phyloP scores from a whole-genome alignment of 768 basidiomycete species.

The Tylopilus subfusipes region DNA sequence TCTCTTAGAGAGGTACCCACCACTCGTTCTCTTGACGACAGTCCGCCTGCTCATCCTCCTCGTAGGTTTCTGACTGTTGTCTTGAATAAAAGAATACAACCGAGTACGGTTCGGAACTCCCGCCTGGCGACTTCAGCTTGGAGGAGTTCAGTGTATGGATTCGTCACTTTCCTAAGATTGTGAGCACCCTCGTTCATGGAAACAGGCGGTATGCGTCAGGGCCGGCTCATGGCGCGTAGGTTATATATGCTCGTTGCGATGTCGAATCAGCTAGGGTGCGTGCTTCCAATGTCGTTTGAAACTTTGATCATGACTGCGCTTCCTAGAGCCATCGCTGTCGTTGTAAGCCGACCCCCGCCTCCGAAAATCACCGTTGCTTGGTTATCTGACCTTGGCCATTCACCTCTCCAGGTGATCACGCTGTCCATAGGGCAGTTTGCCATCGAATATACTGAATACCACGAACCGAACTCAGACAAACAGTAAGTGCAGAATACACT shows the following conservation, averaged over 20 bases:
- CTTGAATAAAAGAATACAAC: slow-evolving; percentile 47
- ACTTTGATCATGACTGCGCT: slow-evolving; percentile 5
- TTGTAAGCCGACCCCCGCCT: slow-evolving; percentile 13
- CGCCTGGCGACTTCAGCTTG: slow-evolving; percentile 48
- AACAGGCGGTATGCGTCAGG: not conserved
- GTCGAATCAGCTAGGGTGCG: slow-evolving; percentile 69
- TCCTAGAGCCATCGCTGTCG: slow-evolving; percentile 24
- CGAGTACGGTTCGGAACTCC: slow-evolving; percentile 39
- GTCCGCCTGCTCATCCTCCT: not conserved
- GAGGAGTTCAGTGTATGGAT: slow-evolving; percentile 53
- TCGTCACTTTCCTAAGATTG: slow-evolving; percentile 60
- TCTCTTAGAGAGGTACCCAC: slow-evolving; percentile 51
- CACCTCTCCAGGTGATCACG: slow-evolving; percentile 44
- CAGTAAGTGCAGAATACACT: slow-evolving; percentile 22
- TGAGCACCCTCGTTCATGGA: slow-evolving; percentile 31
- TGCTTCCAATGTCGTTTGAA: slow-evolving; percentile 5
- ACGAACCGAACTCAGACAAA: slow-evolving; percentile 14
- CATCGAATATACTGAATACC: slow-evolving; percentile 37
- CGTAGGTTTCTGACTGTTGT: slow-evolving; percentile 49
- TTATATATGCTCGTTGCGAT: slow-evolving; percentile 72
- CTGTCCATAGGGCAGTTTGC: slow-evolving; percentile 58
- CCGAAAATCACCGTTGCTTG: not conserved
- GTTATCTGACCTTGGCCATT: not conserved
- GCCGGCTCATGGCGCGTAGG: slow-evolving; percentile 32
- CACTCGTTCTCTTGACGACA: not conserved